Conservation (phyloP, 768 basidiomycete genomes). For the Suillus fuscotomentosus region DNA sequence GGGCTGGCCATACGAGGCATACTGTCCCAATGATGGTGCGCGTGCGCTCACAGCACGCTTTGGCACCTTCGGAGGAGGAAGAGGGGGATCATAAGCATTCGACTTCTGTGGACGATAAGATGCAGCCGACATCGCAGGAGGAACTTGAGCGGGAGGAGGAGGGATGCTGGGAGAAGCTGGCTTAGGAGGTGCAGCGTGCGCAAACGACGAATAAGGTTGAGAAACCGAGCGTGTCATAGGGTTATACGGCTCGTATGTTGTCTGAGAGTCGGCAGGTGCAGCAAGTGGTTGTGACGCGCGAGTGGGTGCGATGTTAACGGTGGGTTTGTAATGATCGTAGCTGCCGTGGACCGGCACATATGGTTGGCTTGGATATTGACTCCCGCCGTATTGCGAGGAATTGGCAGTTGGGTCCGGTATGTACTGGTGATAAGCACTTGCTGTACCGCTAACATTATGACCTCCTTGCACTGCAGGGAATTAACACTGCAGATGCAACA, state of each 20-base stretch:
- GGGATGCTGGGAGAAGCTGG: slow-evolving; percentile 19
- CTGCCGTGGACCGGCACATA: slow-evolving; percentile 9
- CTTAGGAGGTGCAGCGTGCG: slow-evolving; percentile 14
- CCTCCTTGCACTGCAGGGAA: slow-evolving; percentile 8
- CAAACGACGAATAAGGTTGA: slow-evolving; percentile 21
- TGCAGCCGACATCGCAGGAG: slow-evolving; percentile 39
- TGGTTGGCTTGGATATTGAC: slow-evolving; percentile 17
- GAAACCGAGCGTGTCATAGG: slow-evolving; percentile 22
- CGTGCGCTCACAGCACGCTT: slow-evolving; percentile 30
- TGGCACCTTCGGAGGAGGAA: slow-evolving; percentile 47
- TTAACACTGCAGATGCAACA: slow-evolving; percentile 8
- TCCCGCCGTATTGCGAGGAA: slow-evolving; percentile 15
- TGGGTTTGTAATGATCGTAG: slow-evolving; percentile 39
- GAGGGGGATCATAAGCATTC: slow-evolving; percentile 79
- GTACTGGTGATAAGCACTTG: slow-evolving; percentile 26
- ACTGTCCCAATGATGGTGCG: slow-evolving; percentile 11
- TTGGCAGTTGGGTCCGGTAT: slow-evolving; percentile 16
- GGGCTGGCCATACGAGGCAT: slow-evolving; percentile 10
- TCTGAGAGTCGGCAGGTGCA: slow-evolving; percentile 18
- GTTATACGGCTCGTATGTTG: slow-evolving; percentile 30
- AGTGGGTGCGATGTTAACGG: slow-evolving; percentile 21
- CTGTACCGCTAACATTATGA: slow-evolving; percentile 8
- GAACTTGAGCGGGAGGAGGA: slow-evolving; percentile 22
- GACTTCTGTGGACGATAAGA: slow-evolving; percentile 62
- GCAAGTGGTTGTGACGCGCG: slow-evolving; percentile 20